Base-by-base conservation (phyloP, 345 rosid species). In the Draba incana region DNA sequence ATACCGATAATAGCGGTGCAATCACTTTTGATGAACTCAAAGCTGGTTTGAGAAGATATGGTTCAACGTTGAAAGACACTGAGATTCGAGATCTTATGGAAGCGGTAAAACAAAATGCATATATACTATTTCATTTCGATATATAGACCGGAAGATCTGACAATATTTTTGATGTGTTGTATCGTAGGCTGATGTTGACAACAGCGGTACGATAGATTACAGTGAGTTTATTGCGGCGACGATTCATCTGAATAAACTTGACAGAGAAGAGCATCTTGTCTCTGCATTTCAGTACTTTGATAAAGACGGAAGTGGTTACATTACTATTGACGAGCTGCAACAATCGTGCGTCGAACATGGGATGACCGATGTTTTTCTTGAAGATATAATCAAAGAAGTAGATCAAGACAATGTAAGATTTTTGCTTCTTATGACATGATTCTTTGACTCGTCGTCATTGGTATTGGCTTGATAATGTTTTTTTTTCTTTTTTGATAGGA, bases 211-310 rank as follows among this genome's bases (percentile, higher is more conserved):
- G 53, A 95, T 95, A 47, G 99, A 95, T 75, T 95, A 95, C 62
- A 88, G 96, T 4, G 99, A 95, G 76, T 95, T 95, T 77, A 90
- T 95, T 55, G 98, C 99, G 59, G 99, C 99, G 2, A 95, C 97
- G 2, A 85, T 95, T 66, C 99, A 95, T 79, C 88, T 95, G 38
- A 95, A 95, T 64, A 95, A 95, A 75, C 77, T 95, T 73, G 99
- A 95, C 59, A 88, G 99, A 1, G 98, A 95, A 81, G 99, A 95
- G 65, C 99, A 95, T 83, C 98, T 95, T 12, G 89, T 95, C 48
- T 92, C 99, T 11, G 99, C 99, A 53, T 92, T 95, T 77, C 89
- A 46, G 62, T 95, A 95, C 79, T 95, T 95, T 71, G 99, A 95
- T 62, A 92, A 95, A 85, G 99, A 95, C 45, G 84, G 84, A 72